Evolutionary conservation across 495 filamentous ascomycete genomes (phyloP).

Genomic region (Aspergillus diversus): DNA sequence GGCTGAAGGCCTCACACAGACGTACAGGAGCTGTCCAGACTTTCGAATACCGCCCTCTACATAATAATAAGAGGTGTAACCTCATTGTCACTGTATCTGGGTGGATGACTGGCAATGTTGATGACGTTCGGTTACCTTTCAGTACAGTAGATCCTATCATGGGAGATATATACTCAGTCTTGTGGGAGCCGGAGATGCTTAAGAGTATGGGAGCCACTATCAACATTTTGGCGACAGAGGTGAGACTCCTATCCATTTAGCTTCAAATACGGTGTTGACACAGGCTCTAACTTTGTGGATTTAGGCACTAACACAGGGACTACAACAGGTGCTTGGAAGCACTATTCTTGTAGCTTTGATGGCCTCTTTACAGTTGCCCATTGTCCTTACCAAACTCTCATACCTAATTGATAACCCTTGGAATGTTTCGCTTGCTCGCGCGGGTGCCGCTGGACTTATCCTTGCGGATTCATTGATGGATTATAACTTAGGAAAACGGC

Average conservation of each 20-base stretch:
- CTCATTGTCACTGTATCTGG: constrained; percentile 94
- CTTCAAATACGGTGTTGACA: neutral
- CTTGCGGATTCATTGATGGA: constrained; percentile 93
- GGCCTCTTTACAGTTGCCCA: constrained; percentile 89
- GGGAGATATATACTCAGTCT: constrained; percentile 96
- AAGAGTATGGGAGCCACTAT: constrained; percentile 97
- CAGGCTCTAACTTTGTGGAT: constrained; percentile 16
- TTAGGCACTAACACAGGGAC: constrained; percentile 89
- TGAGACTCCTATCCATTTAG: constrained; percentile 40
- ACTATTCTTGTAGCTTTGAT: constrained; percentile 88
- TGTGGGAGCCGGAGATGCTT: constrained; percentile 99
- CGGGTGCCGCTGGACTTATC: constrained; percentile 86
- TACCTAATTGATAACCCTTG: constrained; percentile 99
- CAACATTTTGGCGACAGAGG: constrained; percentile 96
- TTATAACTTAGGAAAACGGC: constrained; percentile 86
- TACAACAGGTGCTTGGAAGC: constrained; percentile 92
- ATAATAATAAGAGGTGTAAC: constrained; percentile 97
- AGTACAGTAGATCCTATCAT: constrained; percentile 97
- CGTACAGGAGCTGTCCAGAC: constrained; percentile 90
- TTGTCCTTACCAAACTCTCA: constrained; percentile 90
- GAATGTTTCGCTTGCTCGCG: constrained; percentile 90
- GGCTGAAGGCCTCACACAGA: constrained; percentile 78
- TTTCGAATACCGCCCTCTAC: constrained; percentile 93
- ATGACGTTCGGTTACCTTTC: constrained; percentile 93
- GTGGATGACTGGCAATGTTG: constrained; percentile 98